These are phyloP conservation scores for Dactylellina cionopaga DNA, from an alignment of 2,329 filamentous ascomycete genomes.

Conservation along the genomic window DNA sequence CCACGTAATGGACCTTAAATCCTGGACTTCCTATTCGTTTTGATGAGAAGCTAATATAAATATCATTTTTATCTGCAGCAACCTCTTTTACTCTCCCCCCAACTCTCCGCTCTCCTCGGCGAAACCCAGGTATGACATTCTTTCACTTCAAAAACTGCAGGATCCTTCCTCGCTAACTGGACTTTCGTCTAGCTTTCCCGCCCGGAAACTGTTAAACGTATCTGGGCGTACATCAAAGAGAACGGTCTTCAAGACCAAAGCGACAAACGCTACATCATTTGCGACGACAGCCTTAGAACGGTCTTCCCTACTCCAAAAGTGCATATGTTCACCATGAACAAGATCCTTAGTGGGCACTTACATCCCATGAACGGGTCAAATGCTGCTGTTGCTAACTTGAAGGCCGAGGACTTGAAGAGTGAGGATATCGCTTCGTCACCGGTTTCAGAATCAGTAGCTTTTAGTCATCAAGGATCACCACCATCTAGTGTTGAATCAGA, in stretches of 20 bases:
- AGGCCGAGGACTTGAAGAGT: slow-evolving; percentile 38
- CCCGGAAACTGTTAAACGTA: slow-evolving; percentile 92
- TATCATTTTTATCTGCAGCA: slow-evolving; percentile 58
- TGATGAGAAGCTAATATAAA: background rate
- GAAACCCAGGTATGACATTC: slow-evolving; percentile 70
- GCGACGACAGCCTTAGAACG: slow-evolving; percentile 88
- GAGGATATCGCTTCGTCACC: slow-evolving; percentile 43
- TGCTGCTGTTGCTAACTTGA: slow-evolving; percentile 19
- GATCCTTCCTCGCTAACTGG: background rate
- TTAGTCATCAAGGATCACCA: slow-evolving; percentile 42
- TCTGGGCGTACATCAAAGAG: slow-evolving; percentile 94
- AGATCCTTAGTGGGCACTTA: slow-evolving; percentile 87
- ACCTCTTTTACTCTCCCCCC: slow-evolving; percentile 77
- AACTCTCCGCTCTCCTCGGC: slow-evolving; percentile 75
- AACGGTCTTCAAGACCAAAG: slow-evolving; percentile 87
- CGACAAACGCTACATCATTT: slow-evolving; percentile 91
- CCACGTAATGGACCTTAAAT: too few species aligned
- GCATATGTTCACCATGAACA: slow-evolving; percentile 99
- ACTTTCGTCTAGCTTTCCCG: slow-evolving; percentile 75
- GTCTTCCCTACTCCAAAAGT: slow-evolving; percentile 87
- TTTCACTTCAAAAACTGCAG: background rate
- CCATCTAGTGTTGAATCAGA: slow-evolving; percentile 40
- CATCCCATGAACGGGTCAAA: slow-evolving; percentile 67
- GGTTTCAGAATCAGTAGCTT: slow-evolving; percentile 24
- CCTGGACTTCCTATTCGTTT: background rate